Base-by-base conservation (phyloP, 305 asterid species). In the Solanum hybrid region DNA sequence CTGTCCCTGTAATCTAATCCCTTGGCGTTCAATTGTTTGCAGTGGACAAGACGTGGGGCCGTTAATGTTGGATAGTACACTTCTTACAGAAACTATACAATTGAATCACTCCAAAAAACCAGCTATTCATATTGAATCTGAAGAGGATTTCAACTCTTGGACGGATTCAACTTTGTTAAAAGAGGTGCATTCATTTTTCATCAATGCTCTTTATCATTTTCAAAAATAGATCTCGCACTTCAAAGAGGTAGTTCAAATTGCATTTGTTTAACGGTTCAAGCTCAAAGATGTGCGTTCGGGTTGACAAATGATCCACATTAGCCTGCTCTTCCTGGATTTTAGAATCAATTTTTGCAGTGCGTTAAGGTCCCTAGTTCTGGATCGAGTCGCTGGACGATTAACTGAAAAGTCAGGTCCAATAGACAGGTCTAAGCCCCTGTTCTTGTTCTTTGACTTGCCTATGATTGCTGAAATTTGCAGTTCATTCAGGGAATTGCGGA, bases 111-210 rank as follows among this genome's bases (percentile, higher is more conserved):
- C 82, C 17, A 87, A 87, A 40, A 73, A 38, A 69, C 38, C 90
- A 69, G 73, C 38, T 60, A 69, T 87, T 87, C 88, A 69, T 32
- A 71, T 69, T 38, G 91, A 79, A 26, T 31, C 19, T 90, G 90
- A 87, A 12, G 91, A 31, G 77, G 90, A 84, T 32, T 37, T 84
- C 86, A 89, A 27, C 60, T 45, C 73, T 88, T 89, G 92, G 92
- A 84, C 60, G 13, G 94, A 92, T 91, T 77, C 92, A 19, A 45
- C 87, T 87, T 89, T 91, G 73, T 86, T 91, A 51, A 91, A 92
- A 87, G 91, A 96, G 97, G 98, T 95, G 88, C 87, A 76, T 71
- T 89, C 89, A 72, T 73, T 89, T 89, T 85, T 1, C 8, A 2
- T 71, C 32, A 56, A 22, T 85, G 88, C n/a, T 56, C 2, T 5